phyloP scores from a whole-genome alignment of 257 asterid genomes.

The Haberlea rhodopensis region DNA sequence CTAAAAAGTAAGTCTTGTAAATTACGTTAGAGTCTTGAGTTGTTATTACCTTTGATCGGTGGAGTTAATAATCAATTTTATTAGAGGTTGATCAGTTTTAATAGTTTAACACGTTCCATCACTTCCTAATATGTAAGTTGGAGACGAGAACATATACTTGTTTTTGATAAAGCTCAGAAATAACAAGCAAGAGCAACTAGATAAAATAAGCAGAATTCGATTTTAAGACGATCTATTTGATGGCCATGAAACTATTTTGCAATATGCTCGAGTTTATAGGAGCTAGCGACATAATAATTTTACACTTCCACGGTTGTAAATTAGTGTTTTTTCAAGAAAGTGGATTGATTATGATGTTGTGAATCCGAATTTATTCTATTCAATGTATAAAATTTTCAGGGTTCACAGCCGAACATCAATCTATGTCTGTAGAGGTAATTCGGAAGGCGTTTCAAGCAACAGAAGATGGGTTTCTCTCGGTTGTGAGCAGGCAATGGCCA shows the following conservation, averaged over 20 bases:
- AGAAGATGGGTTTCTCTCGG: constrained; percentile 48
- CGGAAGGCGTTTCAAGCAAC: constrained; percentile 42
- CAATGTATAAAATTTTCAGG: constrained; percentile 25
- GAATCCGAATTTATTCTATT: background rate
- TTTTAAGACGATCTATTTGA: background rate
- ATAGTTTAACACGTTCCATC: background rate
- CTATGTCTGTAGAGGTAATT: background rate
- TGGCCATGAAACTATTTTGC: background rate
- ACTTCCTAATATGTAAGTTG: background rate
- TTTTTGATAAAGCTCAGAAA: background rate
- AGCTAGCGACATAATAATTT: background rate
- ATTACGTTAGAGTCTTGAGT: background rate
- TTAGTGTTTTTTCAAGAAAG: background rate
- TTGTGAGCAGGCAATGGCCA: constrained; percentile 48
- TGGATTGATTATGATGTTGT: background rate
- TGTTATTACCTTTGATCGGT: background rate
- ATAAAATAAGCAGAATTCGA: background rate
- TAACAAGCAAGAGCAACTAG: background rate
- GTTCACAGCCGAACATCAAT: constrained; percentile 28
- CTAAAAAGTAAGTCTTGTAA: constrained; percentile 55
- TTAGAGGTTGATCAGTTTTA: background rate
- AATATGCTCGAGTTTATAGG: background rate
- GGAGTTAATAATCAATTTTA: background rate
- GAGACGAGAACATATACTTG: background rate
- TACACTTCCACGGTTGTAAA: background rate